A percentile compares a stretch with the other conserved stretches of the same genome.
These are phyloP conservation scores for Pythium aristosporum DNA, from an alignment of 352 stramenopile species.

Conservation along the genomic window DNA sequence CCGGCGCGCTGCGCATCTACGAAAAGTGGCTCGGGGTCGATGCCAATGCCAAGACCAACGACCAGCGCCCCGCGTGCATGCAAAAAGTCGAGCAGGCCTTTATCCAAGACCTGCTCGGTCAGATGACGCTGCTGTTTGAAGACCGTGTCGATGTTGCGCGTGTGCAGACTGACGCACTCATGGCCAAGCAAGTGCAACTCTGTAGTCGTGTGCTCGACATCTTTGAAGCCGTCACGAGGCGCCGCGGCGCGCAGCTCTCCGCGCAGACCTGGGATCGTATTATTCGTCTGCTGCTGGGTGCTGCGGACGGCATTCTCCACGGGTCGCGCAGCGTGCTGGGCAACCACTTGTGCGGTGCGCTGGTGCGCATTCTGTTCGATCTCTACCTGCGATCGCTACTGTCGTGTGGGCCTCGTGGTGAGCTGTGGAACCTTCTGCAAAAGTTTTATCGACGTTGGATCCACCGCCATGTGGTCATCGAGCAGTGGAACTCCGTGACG, in stretches of 20 bases:
- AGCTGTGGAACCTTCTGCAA: slow-evolving; percentile 78
- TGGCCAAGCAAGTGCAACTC: slow-evolving; percentile 71
- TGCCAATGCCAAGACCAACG: slow-evolving; percentile 40
- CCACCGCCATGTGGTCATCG: slow-evolving; percentile 81
- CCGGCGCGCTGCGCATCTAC: slow-evolving; percentile 76
- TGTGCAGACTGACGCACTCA: slow-evolving; percentile 32
- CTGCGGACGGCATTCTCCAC: slow-evolving; percentile 76
- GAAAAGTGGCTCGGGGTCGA: slow-evolving; percentile 79
- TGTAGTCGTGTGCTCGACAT: slow-evolving; percentile 78
- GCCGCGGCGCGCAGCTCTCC: slow-evolving; percentile 53
- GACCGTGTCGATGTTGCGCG: slow-evolving; percentile 46
- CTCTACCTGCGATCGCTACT: slow-evolving; percentile 72
- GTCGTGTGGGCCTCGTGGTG: slow-evolving; percentile 64
- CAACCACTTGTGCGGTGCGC: slow-evolving; percentile 69
- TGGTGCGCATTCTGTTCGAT: slow-evolving; percentile 79
- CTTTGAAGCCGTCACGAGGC: slow-evolving; percentile 74
- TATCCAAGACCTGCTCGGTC: slow-evolving; percentile 83
- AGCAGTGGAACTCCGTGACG: slow-evolving; percentile 83
- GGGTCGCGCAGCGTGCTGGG: slow-evolving; percentile 69
- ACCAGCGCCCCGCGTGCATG: slow-evolving; percentile 70
- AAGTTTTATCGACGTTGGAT: slow-evolving; percentile 89
- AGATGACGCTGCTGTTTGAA: slow-evolving; percentile 89
- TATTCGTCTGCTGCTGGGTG: slow-evolving; percentile 74
- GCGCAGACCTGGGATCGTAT: slow-evolving; percentile 83
- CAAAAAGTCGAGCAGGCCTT: slow-evolving; percentile 83